Evolutionary conservation across 768 basidiomycete species (phyloP), one percentile per base, ranked within the genome.

Genomic region (Nidula microcarpa): DNA sequence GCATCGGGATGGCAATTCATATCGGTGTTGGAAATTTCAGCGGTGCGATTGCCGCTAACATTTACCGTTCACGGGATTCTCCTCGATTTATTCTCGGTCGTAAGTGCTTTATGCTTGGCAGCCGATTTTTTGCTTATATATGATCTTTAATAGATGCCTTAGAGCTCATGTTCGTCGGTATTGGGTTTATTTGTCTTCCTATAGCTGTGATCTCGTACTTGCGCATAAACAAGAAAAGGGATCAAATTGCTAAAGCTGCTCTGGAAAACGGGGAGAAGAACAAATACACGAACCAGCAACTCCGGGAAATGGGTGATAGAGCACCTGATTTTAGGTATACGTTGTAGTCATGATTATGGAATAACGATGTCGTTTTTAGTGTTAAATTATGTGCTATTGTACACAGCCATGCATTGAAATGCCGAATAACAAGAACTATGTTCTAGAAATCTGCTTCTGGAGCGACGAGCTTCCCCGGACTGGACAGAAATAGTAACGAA

Each of bases 11-110:
- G 77, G 86, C 85, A 0, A 50, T 87, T 18, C 82, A 87, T n/a
- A 82, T 87, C 33, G 82, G 83, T 5, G 73, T 86, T 17, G 86
- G 84, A 1, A 86, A 87, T 60, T 80, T 87, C 55, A 69, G 78
- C 23, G 86, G 85, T 1, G 82, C 81, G 0, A 81, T 88, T 50
- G 80, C 85, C 2, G 73, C 76, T 6, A 86, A 83, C 57, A 79
- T 89, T 6, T 89, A 81, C 62, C 74, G 84, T 13, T 56, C 77
- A 0, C 70, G 73, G 55, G 87, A 89, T 60, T 67, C 72, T 4
- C 87, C 87, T 2, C 75, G 82, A 3, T 89, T 78, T 59, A 66
- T 81, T 39, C 60, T 85, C 43, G 87, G 87, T 18, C 82, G 87
- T 87, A 60, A 59, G 83, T 76, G 23, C 2, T 14, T 17, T 46